phyloP scores from a whole-genome alignment of 164 flowering plant genomes.

The Macadamia integrifolia region DNA sequence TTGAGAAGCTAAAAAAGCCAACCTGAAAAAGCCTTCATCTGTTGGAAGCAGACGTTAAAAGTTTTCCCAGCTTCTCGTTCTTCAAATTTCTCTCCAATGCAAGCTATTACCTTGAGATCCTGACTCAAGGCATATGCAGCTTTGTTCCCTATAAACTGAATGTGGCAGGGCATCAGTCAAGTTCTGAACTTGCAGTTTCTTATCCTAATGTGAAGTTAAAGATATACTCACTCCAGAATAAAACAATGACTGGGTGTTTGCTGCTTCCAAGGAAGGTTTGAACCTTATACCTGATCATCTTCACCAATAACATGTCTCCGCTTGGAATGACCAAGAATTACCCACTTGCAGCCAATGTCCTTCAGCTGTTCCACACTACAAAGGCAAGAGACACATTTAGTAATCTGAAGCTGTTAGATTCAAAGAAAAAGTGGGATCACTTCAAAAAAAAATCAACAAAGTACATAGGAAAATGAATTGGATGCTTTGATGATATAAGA shows the following conservation, averaged over 20 bases:
- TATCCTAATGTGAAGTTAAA: neutral
- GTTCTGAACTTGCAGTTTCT: neutral
- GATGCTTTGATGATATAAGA: too few relatives aligned
- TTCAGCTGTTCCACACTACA: conserved; percentile 81
- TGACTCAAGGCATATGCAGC: conserved; percentile 90
- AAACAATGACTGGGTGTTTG: neutral
- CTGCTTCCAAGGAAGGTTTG: neutral
- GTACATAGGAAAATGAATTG: too few relatives aligned
- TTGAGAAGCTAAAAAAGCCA: conserved; percentile 3
- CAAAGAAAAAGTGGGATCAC: neutral
- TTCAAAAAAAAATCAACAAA: too few relatives aligned
- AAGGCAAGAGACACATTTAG: neutral
- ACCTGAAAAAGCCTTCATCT: conserved; percentile 90
- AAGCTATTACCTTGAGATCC: conserved; percentile 88
- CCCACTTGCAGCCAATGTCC: conserved; percentile 95
- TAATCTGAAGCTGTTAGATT: conserved; percentile 3
- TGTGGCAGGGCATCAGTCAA: conserved; percentile 5
- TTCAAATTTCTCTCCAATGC: conserved; percentile 83
- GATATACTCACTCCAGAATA: neutral
- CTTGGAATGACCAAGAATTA: conserved; percentile 96
- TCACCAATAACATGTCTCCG: conserved; percentile 91
- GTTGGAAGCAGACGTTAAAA: conserved; percentile 88
- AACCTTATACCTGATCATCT: conserved; percentile 64
- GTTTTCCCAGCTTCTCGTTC: conserved; percentile 98
- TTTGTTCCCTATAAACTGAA: conserved; percentile 95